phyloP scores from a whole-genome alignment of 169 alveolate genomes.

The Plasmodium sp. region DNA sequence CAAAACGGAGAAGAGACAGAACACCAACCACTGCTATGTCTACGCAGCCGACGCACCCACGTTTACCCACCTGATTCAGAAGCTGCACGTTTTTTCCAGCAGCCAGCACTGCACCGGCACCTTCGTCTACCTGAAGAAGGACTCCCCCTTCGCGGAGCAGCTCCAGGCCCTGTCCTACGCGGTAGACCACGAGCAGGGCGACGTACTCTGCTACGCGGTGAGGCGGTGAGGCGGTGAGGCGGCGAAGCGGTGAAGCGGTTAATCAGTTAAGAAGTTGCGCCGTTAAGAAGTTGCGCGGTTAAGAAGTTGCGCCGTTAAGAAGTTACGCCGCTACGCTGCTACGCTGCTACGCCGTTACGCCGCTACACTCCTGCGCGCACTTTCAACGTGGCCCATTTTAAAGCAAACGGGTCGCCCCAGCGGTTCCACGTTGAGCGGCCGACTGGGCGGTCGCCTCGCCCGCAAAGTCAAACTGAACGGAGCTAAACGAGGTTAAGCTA shows the following conservation, averaged over 20 bases:
- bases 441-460: neutral
- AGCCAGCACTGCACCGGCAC: neutral
- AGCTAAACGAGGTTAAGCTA: too few species aligned
- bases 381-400: neutral
- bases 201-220: neutral
- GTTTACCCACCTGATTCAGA: conserved; percentile 1
- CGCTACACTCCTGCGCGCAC: neutral
- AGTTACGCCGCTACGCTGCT: too few species aligned
- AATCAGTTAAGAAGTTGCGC: neutral
- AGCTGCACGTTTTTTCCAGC: conserved; percentile 3
- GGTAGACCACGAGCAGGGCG: neutral
- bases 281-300: too few species aligned
- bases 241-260: neutral
- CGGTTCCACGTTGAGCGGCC: neutral
- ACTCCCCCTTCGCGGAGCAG: conserved; percentile 16
- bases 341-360: neutral
- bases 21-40: conserved; percentile 17
- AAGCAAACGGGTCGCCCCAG: neutral
- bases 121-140: conserved; percentile 11
- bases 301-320: too few species aligned
- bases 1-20: conserved; percentile 40
- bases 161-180: neutral
- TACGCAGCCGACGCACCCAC: conserved; percentile 24
- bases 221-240: neutral
- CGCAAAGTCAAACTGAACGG: neutral